Percentiles rank a stretch among this genome's conserved stretches.
These are phyloP conservation scores for Stygiomarasmius scandens DNA, from an alignment of 1,284 basidiomycete genomes.

Conservation along the genomic window DNA sequence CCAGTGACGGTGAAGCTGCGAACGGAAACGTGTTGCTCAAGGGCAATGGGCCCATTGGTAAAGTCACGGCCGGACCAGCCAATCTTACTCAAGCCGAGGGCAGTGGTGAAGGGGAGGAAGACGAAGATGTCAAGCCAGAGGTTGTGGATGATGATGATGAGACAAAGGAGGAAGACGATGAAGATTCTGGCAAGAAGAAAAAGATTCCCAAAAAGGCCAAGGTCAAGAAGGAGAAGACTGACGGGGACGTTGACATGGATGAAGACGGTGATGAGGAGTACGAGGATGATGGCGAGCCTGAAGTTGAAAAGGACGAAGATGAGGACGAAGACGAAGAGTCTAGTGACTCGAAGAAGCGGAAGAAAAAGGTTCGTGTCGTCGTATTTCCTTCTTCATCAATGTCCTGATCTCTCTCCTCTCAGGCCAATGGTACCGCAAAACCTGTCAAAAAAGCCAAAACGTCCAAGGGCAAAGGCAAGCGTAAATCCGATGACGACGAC, in stretches of 20 bases:
- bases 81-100: slow-evolving; percentile 51
- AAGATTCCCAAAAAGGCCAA: slow-evolving; percentile 43
- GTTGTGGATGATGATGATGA: slow-evolving; percentile 47
- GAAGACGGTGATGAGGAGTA: slow-evolving; percentile 57
- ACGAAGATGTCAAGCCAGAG: slow-evolving; percentile 54
- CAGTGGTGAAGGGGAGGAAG: slow-evolving; percentile 41
- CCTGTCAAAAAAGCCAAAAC: slow-evolving; percentile 4
- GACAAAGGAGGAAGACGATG: slow-evolving; percentile 40
- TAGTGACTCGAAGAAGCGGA: slow-evolving; percentile 62
- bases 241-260: slow-evolving; percentile 44
- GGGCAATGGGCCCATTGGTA: slow-evolving; percentile 15
- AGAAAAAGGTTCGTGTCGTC: slow-evolving; percentile 59
- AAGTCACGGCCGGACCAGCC: slow-evolving; percentile 34
- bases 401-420: background rate
- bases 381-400: background rate
- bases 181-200: slow-evolving; percentile 44
- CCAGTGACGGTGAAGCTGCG: slow-evolving; percentile 92
- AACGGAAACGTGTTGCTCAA: slow-evolving; percentile 89
- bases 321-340: slow-evolving; percentile 61
- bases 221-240: slow-evolving; percentile 51
- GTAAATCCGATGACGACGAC: slow-evolving; percentile 51
- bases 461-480: slow-evolving; percentile 54
- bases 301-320: slow-evolving; percentile 47
- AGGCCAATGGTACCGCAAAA: slow-evolving; percentile 14
- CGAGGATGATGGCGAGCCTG: slow-evolving; percentile 48